These are phyloP conservation scores for Piper longum DNA, from an alignment of 164 flowering plant genomes.

Conservation along the genomic window DNA sequence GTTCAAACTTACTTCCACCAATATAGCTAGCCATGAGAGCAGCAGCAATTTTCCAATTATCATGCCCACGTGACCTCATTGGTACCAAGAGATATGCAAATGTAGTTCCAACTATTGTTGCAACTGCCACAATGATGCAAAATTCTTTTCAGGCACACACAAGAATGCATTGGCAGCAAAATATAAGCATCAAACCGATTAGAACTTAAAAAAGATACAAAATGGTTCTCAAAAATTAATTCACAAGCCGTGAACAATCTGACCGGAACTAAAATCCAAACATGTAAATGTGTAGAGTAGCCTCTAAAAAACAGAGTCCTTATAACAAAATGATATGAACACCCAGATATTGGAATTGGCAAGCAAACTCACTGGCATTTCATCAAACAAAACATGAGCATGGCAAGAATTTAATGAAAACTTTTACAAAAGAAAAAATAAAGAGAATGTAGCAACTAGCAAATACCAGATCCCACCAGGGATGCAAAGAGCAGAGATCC, in stretches of 20 bases:
- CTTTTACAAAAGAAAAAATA: background rate
- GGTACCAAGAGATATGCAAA: constrained; percentile 70
- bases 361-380: background rate
- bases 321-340: too few relatives aligned
- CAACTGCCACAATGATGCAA: constrained; percentile 32
- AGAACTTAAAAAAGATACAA: too few relatives aligned
- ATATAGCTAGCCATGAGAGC: constrained; percentile 86
- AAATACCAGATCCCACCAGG: constrained; percentile 64
- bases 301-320: too few relatives aligned
- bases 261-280: too few relatives aligned
- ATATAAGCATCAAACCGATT: too few relatives aligned
- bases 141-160: background rate
- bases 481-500: constrained; percentile 69
- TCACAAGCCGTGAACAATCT: too few relatives aligned
- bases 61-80: constrained; percentile 80
- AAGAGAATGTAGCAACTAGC: background rate
- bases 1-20: constrained; percentile 62
- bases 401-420: background rate
- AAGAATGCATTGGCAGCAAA: too few relatives aligned
- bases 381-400: background rate
- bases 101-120: constrained; percentile 71
- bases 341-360: too few relatives aligned
- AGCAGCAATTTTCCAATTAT: constrained; percentile 86
- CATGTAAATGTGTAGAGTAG: too few relatives aligned
- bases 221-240: too few relatives aligned